phyloP scores from a whole-genome alignment of 768 basidiomycete species.

The Leucocoprinus sp. region DNA sequence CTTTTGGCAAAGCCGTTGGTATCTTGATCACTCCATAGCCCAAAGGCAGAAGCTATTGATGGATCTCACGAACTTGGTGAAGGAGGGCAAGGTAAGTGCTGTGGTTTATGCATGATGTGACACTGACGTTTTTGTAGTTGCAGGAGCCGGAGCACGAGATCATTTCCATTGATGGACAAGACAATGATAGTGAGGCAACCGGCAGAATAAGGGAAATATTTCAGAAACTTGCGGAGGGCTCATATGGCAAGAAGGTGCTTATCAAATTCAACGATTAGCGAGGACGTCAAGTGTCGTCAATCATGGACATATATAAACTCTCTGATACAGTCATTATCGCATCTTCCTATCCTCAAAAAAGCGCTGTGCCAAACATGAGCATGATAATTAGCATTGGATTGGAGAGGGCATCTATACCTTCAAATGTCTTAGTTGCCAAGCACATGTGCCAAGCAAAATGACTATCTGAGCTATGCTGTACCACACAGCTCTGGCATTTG shows the following conservation, averaged over 20 bases:
- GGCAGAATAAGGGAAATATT: conserved; percentile 45
- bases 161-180: conserved; percentile 36
- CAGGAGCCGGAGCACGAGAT: conserved; percentile 64
- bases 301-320: conserved; percentile 7
- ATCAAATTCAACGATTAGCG: conserved; percentile 25
- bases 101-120: not conserved
- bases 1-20: conserved; percentile 77
- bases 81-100: conserved; percentile 40
- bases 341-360: conserved; percentile 86
- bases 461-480: conserved; percentile 85
- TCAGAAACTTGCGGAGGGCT: conserved; percentile 26
- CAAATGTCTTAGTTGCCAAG: conserved; percentile 91
- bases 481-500: conserved; percentile 92
- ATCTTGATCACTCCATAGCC: conserved; percentile 34
- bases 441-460: conserved; percentile 76
- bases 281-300: not conserved
- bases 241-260: conserved; percentile 35
- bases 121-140: conserved; percentile 34
- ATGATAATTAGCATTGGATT: conserved; percentile 1
- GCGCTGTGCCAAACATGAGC: conserved; percentile 36
- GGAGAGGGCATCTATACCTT: conserved; percentile 45
- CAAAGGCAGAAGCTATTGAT: conserved; percentile 46
- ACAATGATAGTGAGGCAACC: conserved; percentile 29
- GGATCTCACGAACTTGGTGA: conserved; percentile 45
- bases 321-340: conserved; percentile 32